Percentiles rank a stretch among this genome's conserved stretches.
phyloP scores from a whole-genome alignment of 1,139 yeast species.

The Lodderomyces pseudojiufengensis region DNA sequence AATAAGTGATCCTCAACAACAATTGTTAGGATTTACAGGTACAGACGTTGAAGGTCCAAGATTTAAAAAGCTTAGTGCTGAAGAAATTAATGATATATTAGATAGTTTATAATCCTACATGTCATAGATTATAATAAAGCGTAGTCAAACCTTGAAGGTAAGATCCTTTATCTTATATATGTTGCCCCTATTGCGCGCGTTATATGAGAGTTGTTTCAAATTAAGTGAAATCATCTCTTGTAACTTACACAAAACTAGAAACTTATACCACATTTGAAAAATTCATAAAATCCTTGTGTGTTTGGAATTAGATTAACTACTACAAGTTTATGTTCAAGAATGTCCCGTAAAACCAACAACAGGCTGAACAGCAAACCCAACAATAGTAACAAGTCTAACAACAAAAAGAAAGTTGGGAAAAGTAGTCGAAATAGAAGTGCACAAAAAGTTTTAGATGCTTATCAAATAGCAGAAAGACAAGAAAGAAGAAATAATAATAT shows the following conservation, averaged over 20 bases:
- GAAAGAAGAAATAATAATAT: slow-evolving; percentile 22
- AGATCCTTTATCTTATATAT: no score
- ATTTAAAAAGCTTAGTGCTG: slow-evolving; percentile 76
- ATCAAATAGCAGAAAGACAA: slow-evolving; percentile 45
- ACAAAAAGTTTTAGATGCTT: slow-evolving; percentile 42
- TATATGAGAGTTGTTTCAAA: no score
- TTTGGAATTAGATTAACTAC: no score
- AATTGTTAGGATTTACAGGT: slow-evolving; percentile 80
- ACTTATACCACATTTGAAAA: no score
- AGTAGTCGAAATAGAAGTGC: slow-evolving; percentile 23
- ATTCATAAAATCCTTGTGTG: no score
- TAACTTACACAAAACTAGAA: no score
- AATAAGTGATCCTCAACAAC: slow-evolving; percentile 80
- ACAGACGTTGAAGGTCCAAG: slow-evolving; percentile 84
- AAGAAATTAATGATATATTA: slow-evolving; percentile 92
- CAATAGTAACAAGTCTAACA: not conserved
- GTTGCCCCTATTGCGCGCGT: no score
- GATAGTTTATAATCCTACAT: slow-evolving; percentile 55
- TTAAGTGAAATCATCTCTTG: no score
- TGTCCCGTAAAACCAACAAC: slow-evolving; percentile 5
- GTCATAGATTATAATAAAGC: no score
- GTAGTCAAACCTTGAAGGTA: no score
- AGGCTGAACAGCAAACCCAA: not conserved
- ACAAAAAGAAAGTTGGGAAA: slow-evolving; percentile 3
- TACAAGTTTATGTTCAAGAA: no score